These are phyloP conservation scores for Lactarius evosmus DNA, from an alignment of 768 basidiomycete genomes.

Conservation along the genomic window DNA sequence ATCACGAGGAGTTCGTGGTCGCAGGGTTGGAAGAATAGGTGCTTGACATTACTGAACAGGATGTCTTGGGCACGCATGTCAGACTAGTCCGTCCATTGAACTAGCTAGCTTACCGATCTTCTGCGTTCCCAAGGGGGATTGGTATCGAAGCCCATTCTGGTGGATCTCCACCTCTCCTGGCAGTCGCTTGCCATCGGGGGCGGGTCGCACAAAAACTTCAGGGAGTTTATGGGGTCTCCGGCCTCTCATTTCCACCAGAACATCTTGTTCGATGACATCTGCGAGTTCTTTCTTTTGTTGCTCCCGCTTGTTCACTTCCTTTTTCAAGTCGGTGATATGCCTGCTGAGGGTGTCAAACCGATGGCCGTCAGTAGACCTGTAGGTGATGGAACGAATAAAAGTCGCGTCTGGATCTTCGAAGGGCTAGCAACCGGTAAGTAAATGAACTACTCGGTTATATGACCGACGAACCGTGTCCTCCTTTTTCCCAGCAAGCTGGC, in stretches of 20 bases:
- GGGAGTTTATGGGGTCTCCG: slow-evolving; percentile 81
- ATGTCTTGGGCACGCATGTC: slow-evolving; percentile 55
- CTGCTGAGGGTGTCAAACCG: slow-evolving; percentile 88
- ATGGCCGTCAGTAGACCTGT: slow-evolving; percentile 84
- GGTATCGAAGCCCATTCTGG: slow-evolving; percentile 93
- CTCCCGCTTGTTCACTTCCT: slow-evolving; percentile 94
- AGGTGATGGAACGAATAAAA: slow-evolving; percentile 93
- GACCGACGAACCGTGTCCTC: slow-evolving; percentile 75
- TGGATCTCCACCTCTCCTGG: slow-evolving; percentile 99
- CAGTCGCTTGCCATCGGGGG: slow-evolving; percentile 89
- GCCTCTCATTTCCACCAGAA: slow-evolving; percentile 83
- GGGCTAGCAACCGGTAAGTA: slow-evolving; percentile 47
- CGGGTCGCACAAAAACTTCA: slow-evolving; percentile 91
- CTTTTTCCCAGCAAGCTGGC: slow-evolving; percentile 96
- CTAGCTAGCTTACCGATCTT: slow-evolving; percentile 68
- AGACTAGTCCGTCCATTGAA: not conserved
- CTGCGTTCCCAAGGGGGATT: slow-evolving; percentile 81
- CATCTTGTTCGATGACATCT: slow-evolving; percentile 94
- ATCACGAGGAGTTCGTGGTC: slow-evolving; percentile 94
- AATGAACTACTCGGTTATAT: not conserved
- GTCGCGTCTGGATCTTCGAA: slow-evolving; percentile 97
- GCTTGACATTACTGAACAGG: slow-evolving; percentile 95
- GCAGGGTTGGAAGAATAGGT: slow-evolving; percentile 98
- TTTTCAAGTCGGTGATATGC: slow-evolving; percentile 93
- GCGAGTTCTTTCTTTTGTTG: slow-evolving; percentile 98